A percentile compares a stretch with the other conserved stretches of the same genome.
Conservation (phyloP, 2,329 filamentous ascomycete species). For the Trichoderma afroharzianum region DNA sequence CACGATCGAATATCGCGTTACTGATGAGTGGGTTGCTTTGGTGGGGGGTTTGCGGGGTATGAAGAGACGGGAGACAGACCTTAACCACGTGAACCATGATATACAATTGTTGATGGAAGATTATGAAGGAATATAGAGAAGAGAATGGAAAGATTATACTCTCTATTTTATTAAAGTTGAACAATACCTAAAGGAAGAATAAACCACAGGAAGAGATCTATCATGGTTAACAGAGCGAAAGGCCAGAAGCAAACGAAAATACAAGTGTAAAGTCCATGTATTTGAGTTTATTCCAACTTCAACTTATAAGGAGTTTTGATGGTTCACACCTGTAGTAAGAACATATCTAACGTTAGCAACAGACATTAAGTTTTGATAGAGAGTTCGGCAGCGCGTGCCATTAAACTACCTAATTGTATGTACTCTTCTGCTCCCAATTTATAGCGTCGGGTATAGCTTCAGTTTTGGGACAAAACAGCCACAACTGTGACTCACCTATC, state of each 20-base stretch:
- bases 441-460: background rate
- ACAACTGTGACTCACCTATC: background rate
- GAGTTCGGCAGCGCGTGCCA: background rate
- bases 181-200: background rate
- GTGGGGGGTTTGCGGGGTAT: background rate
- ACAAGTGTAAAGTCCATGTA: background rate
- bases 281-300: background rate
- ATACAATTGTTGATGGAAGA: background rate
- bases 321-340: background rate
- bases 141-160: background rate
- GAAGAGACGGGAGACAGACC: background rate
- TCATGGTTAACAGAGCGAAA: background rate
- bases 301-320: background rate
- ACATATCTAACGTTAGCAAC: background rate
- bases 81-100: background rate
- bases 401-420: background rate
- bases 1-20: background rate
- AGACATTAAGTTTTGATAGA: background rate
- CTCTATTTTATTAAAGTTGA: fast-evolving
- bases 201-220: fast-evolving
- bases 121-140: background rate
- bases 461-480: background rate
- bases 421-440: background rate
- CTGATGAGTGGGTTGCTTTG: background rate
- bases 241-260: background rate